phyloP scores from a whole-genome alignment of 371 early-diverging fungal genomes.

The Mortierella sp. region DNA sequence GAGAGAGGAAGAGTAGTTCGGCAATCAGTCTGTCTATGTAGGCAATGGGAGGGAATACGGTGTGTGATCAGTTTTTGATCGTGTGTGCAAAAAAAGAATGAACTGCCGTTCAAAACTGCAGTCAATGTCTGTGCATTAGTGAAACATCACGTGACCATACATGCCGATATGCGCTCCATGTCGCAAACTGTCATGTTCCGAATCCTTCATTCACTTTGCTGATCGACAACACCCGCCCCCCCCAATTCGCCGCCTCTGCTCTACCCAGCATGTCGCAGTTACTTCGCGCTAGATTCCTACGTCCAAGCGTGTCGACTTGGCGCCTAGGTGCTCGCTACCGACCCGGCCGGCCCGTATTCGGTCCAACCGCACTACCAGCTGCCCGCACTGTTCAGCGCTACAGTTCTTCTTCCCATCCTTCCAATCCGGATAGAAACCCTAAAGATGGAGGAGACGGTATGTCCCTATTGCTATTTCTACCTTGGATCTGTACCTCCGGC shows the following conservation, averaged over 20 bases:
- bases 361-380: constrained; percentile 9
- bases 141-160: no score
- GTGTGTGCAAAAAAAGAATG: neutral
- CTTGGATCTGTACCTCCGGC: neutral
- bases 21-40: no score
- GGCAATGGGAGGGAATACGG: no score
- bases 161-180: no score
- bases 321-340: neutral
- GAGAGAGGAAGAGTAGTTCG: constrained; percentile 3
- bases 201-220: neutral
- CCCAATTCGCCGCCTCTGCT: neutral
- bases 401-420: neutral
- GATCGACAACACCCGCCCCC: neutral
- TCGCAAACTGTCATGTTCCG: no score
- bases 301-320: constrained; percentile 2
- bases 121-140: no score
- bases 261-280: neutral
- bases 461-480: neutral
- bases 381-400: neutral
- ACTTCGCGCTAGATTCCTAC: constrained; percentile 9
- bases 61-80: no score
- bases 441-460: constrained; percentile 7
- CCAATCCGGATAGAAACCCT: neutral
- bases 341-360: neutral
- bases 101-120: no score